Evolutionary conservation across 305 asterid species (phyloP).

Genomic region (Petunia hybrid): DNA sequence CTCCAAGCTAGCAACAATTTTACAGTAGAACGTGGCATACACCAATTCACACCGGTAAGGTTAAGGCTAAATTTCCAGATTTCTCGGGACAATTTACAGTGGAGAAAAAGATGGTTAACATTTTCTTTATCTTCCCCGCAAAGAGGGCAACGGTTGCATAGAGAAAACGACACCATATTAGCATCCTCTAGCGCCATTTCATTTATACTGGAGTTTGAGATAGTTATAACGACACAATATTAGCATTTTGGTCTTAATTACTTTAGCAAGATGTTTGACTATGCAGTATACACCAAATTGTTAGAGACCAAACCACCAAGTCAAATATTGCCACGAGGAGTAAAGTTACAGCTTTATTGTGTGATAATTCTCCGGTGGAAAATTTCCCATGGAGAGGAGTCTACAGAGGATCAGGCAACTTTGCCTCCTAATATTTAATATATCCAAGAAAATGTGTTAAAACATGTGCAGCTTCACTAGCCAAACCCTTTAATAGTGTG

Average conservation of each 20-base stretch:
- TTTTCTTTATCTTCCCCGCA: too few species aligned
- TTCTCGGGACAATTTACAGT: too few species aligned
- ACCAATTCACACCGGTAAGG: too few species aligned
- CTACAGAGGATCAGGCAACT: conserved; percentile 18
- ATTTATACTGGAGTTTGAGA: conserved; percentile 19
- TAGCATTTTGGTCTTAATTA: not conserved
- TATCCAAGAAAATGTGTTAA: not conserved
- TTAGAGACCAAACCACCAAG: not conserved
- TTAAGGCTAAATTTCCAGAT: too few species aligned
- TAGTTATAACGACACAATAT: not conserved
- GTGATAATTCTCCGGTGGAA: not conserved
- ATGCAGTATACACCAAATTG: not conserved
- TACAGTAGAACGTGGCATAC: too few species aligned
- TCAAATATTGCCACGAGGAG: not conserved
- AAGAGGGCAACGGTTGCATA: too few species aligned
- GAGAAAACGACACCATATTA: not conserved
- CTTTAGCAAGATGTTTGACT: not conserved
- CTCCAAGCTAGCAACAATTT: too few species aligned
- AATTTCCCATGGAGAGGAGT: not conserved
- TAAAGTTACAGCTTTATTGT: not conserved
- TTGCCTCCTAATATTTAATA: not conserved
- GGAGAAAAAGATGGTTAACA: too few species aligned
- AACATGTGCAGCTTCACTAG: not conserved
- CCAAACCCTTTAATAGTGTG: too few species aligned
- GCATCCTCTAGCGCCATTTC: too few species aligned